Evolutionary conservation across 2,329 filamentous ascomycete genomes (phyloP), one percentile per base, ranked within the genome.

Genomic region (Cladosporium sp.): DNA sequence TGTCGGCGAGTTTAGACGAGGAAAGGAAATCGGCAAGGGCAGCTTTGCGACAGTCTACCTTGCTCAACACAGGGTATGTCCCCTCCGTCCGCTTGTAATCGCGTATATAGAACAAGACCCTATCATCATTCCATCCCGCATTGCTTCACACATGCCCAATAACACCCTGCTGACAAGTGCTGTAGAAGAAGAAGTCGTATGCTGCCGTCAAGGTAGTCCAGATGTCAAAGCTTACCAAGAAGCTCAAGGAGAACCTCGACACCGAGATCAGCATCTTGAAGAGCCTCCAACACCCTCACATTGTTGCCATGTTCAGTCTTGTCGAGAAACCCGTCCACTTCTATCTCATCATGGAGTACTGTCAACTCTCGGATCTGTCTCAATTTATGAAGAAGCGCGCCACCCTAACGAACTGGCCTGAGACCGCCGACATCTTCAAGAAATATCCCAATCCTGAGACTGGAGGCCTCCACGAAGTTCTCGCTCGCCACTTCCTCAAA

Each of bases 281-380:
- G 80, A 92, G 88, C 70, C 86, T 99, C 32, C 91, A 95, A 67
- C 95, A 99, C 79, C 95, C 95, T 32, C 95, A 99, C 77, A 97
- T 99, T 73, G 95, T 98, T 71, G 92, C 93, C 72, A 89, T 99
- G 58, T 93, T 97, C 82, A 92, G 97, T 80, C 97, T 93, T 81
- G 86, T 94, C 78, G 93, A 98, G 78, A 90, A 92, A 0, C 83
- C 87, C 3, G 89, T 90, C 26, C 92, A 96, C 75, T 97, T 98
- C 80, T 95, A 99, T 80, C 86, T 99, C 66, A 90, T 98, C 69
- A 99, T 98, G 94, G 95, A 99, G 81, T 98, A 96, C 80, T 98
- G 95, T 81, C 92, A 96, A 76, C 86, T 99, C 49, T 94, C 95
- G 26, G 95, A 99, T 76, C 81, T 99, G 66, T 96, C 95, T 12